Conservation (phyloP, 331 rosid genomes). For the Arachis monticola region DNA sequence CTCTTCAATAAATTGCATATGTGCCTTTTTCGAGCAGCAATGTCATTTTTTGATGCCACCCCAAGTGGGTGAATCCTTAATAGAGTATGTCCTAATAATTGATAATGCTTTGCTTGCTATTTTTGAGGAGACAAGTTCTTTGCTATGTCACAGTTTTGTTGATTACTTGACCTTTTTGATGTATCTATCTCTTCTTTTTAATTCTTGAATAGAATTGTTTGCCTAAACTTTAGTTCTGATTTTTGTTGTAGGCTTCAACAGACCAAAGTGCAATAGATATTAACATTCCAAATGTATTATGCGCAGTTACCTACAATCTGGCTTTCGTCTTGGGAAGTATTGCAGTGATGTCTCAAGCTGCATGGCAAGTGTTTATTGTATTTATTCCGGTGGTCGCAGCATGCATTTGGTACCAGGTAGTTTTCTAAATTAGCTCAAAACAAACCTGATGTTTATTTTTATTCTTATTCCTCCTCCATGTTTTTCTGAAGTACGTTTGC, state of each 20-base stretch:
- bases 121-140: background rate
- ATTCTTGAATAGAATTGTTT: no score
- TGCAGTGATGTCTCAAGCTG: conserved; percentile 65
- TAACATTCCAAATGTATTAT: conserved; percentile 39
- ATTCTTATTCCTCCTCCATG: background rate
- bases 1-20: conserved; percentile 63
- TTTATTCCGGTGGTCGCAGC: conserved; percentile 54
- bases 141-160: background rate
- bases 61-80: conserved; percentile 67
- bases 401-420: conserved; percentile 68
- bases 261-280: conserved; percentile 63
- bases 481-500: background rate
- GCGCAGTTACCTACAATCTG: conserved; percentile 29
- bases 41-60: conserved; percentile 74
- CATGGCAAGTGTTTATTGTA: conserved; percentile 63
- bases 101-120: background rate
- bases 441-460: background rate
- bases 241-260: conserved; percentile 58
- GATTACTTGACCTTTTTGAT: background rate
- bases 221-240: background rate
- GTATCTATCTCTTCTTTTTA: background rate
- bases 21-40: conserved; percentile 64
- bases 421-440: background rate
- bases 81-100: conserved; percentile 45
- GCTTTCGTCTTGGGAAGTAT: conserved; percentile 61